Conservation (phyloP, 1,284 basidiomycete genomes). For the Puccinia brachypodii region DNA sequence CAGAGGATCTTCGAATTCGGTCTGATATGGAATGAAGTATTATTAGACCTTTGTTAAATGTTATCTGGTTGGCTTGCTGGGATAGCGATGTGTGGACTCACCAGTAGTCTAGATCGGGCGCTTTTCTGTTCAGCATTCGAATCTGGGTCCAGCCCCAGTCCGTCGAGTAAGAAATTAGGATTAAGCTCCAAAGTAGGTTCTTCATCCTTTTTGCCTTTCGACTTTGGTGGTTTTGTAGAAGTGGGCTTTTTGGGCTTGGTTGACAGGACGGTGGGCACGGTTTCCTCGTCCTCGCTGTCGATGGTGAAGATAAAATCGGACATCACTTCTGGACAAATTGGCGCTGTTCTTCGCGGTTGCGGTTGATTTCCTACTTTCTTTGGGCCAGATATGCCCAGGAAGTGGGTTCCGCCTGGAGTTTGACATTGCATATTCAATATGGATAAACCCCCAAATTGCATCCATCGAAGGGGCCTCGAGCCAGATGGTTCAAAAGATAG, state of each 20-base stretch:
- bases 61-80: not conserved
- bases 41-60: not conserved
- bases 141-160: conserved; percentile 24
- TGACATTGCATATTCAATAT: not conserved
- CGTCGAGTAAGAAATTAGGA: conserved; percentile 40
- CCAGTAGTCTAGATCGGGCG: not conserved
- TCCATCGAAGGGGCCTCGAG: not conserved
- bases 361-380: not conserved
- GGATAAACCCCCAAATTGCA: not conserved
- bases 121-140: not conserved
- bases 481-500: no score
- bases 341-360: not conserved
- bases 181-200: conserved; percentile 35
- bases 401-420: not conserved
- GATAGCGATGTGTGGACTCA: not conserved
- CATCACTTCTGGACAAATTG: conserved; percentile 5
- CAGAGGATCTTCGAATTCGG: conserved; percentile 53
- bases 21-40: not conserved
- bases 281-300: conserved; percentile 36
- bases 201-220: not conserved
- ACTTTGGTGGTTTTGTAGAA: not conserved
- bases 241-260: conserved; percentile 1
- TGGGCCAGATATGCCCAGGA: not conserved
- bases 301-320: conserved; percentile 47
- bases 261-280: not conserved